Base-by-base conservation (phyloP, 495 filamentous ascomycete genomes). In the Tuber magnatum region DNA sequence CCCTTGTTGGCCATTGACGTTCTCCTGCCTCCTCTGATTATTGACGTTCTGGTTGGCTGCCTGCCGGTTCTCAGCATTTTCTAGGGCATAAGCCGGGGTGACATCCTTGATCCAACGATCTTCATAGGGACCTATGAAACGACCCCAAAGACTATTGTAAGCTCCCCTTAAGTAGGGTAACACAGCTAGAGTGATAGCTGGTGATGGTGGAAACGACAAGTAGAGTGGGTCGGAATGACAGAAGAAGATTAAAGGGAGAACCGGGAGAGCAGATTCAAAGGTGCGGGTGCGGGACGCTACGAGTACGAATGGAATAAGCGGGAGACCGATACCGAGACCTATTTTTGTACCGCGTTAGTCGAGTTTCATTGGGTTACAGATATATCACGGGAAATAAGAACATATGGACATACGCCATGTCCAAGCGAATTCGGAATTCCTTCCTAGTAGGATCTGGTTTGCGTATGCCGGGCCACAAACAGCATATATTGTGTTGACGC, bases 181-280 rank as follows among this genome's bases (percentile, higher is more conserved):
- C 61, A 83, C 71, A n/a, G 81, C 81, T 16, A 83, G 78, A 44
- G 81, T 83, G 43, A 83, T 80, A 69, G 82, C 82, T 40, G 81
- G 81, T 44, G 81, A 83, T 68, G 81, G 81, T 20, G 81, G 81
- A 68, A 83, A 77, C 20, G 81, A 83, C 39, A 83, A 77, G 42
- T 83, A 80, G n/a, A 83, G 78, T 20, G 81, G 81, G 44, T 83
- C 81, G 68, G 81, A 80, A 43, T 83, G 81, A 69, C 78, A 81
- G 71, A 83, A 82, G 46, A 83, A 83, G 69, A 83, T 81, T 69
- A 83, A 71, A 39, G 81, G 81, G 20, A 83, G 76, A 35, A 83
- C 81, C 20, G 81, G 81, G 40, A 83, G 81, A 16, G 78, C 78
- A 22, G 81, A 82, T 69, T 83, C 81, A 68, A 83, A 83, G 24